Evolutionary conservation across 177 flowering plant species (phyloP).

Genomic region (Vitis hybrid): DNA sequence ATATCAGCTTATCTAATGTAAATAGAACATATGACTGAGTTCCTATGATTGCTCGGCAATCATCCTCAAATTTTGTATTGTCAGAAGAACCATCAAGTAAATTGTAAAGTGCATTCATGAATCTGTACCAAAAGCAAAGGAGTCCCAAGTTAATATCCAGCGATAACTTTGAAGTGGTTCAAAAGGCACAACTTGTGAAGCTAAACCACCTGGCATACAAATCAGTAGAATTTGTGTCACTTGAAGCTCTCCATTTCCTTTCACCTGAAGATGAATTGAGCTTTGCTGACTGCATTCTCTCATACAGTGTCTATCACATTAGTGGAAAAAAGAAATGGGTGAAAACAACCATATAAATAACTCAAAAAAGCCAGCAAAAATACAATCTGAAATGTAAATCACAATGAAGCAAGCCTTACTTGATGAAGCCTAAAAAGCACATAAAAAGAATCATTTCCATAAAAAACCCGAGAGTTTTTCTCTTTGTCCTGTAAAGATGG

Average conservation of each 20-base stretch:
- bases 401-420: slow-evolving; percentile 33
- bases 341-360: background rate
- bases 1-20: slow-evolving; percentile 88
- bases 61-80: slow-evolving; percentile 94
- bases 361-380: background rate
- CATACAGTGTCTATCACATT: slow-evolving; percentile 66
- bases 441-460: slow-evolving; percentile 94
- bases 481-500: slow-evolving; percentile 36
- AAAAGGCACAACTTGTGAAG: slow-evolving; percentile 1
- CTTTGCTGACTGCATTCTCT: slow-evolving; percentile 86
- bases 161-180: background rate
- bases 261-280: slow-evolving; percentile 70
- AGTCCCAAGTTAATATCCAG: slow-evolving; percentile 9
- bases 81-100: slow-evolving; percentile 91
- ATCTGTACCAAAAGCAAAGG: slow-evolving; percentile 41
- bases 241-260: slow-evolving; percentile 67
- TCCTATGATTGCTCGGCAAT: slow-evolving; percentile 88
- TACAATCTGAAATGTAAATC: background rate
- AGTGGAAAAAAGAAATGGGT: background rate
- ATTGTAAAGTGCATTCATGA: slow-evolving; percentile 74
- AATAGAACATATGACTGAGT: slow-evolving; percentile 91
- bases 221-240: slow-evolving; percentile 57
- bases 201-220: slow-evolving; percentile 62
- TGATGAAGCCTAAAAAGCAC: slow-evolving; percentile 95
- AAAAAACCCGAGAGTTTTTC: slow-evolving; percentile 59